Evolutionary conservation across 1,139 yeast species (phyloP).

Genomic region (Blastobotrys indianensis): DNA sequence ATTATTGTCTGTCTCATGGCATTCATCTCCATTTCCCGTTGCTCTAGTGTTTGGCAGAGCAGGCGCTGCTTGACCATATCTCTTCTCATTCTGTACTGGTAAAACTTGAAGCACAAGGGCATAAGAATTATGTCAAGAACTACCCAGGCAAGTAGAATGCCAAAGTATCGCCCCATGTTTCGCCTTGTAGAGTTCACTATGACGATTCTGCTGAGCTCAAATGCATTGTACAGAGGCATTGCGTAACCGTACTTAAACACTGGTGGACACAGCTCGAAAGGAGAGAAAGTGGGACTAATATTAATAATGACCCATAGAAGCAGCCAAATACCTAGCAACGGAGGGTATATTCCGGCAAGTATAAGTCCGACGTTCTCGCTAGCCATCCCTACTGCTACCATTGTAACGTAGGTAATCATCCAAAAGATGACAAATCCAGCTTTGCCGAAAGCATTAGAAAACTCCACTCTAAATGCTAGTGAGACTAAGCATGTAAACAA

Average conservation of each 20-base stretch:
- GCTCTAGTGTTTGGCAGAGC: too few relatives aligned
- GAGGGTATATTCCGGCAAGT: conserved; percentile 42
- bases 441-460: conserved; percentile 48
- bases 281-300: conserved; percentile 56
- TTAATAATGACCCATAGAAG: conserved; percentile 55
- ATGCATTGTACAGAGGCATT: conserved; percentile 57
- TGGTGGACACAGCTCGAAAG: conserved; percentile 47
- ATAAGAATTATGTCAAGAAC: conserved; percentile 42
- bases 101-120: conserved; percentile 40
- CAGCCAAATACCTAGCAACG: conserved; percentile 57
- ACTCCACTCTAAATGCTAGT: conserved; percentile 54
- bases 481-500: conserved; percentile 53
- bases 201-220: conserved; percentile 50
- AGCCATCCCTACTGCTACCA: conserved; percentile 59
- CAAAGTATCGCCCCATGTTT: conserved; percentile 52
- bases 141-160: conserved; percentile 55
- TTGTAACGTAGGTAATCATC: conserved; percentile 53
- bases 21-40: too few relatives aligned
- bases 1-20: too few relatives aligned
- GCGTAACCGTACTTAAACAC: conserved; percentile 62
- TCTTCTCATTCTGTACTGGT: conserved; percentile 2
- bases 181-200: conserved; percentile 55
- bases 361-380: conserved; percentile 53
- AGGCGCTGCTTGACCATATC: too few relatives aligned
- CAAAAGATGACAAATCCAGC: conserved; percentile 62